Base-by-base conservation (phyloP, 441 rosid species). In the Pelargonium cotyledonis region DNA sequence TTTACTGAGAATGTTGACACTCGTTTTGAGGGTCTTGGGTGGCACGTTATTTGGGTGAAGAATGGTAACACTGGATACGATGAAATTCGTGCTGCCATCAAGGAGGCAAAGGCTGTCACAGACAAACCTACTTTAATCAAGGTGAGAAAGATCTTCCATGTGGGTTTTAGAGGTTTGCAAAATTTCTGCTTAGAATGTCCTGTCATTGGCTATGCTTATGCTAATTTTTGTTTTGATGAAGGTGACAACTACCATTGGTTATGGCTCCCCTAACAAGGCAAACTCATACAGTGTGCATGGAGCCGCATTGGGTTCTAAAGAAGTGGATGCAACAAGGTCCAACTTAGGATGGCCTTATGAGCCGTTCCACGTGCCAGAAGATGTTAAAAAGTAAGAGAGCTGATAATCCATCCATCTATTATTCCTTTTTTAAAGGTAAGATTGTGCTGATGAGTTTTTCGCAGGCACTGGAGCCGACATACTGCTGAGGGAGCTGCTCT, bases 41-140 rank as follows among this genome's bases (percentile, higher is more conserved):
- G 98, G 97, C 96, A 93, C 75, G 92, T 93, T 70, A 89, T 93
- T 63, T 89, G 95, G 98, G 98, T 93, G 69, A 93, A 90, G 92
- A 90, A 89, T 67, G 97, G 98, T 49, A 90, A 93, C 84, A 85
- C 82, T 58, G 96, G 98, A 9, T 90, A 90, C 71, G 97, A 93
- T 76, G 97, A 93, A 1, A 90, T 93, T 38, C 91, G 98, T 63
- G 96, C 96, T 79, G 98, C 97, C 73, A 89, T 92, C 63, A 86
- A 81, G 84, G 96, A 92, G 82, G 98, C 97, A 14, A 90, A 90
- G 86, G 87, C 92, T 66, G 92, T 90, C 57, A 90, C 61, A 76
- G 97, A 92, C 80, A 92, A 86, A 58, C 98, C 98, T 70, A 87
- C 97, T 67, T 23, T 93, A 86, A 93, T 93, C 71, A 92, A 86